These are phyloP conservation scores for Anethum foeniculum DNA, from an alignment of 140 eudicot species.

Conservation along the genomic window DNA sequence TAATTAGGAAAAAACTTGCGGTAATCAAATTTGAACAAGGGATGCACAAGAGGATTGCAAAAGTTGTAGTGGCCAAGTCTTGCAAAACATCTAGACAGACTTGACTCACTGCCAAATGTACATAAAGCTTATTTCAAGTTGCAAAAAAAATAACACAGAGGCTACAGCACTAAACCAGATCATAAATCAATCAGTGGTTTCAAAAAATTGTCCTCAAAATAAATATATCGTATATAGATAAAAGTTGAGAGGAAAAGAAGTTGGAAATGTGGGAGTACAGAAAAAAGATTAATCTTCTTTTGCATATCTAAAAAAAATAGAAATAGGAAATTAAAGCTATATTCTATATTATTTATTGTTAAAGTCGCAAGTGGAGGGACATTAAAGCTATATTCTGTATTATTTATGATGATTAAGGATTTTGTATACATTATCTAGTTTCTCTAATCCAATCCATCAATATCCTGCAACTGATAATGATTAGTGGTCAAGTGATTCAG, in stretches of 20 bases:
- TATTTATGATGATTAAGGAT: not conserved
- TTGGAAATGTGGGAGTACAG: not conserved
- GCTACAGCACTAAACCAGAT: not conserved
- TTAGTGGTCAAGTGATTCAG: not conserved
- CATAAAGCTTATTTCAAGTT: not conserved
- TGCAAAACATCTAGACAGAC: not conserved
- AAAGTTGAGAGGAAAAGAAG: not conserved
- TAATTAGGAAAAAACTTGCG: not conserved
- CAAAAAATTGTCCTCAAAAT: not conserved
- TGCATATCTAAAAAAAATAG: not conserved
- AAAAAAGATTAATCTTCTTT: not conserved
- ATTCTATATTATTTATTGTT: not conserved
- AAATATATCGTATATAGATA: not conserved
- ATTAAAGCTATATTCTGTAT: too few relatives aligned
- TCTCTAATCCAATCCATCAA: not conserved
- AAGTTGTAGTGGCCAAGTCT: not conserved
- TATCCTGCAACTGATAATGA: not conserved
- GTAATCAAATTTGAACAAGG: not conserved
- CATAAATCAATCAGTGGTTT: not conserved
- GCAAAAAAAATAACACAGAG: not conserved
- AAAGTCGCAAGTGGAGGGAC: not conserved
- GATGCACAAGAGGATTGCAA: not conserved
- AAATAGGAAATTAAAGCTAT: not conserved
- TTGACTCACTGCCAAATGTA: not conserved
- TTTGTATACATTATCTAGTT: not conserved